Base-by-base conservation (phyloP, 768 basidiomycete species). In the Tylopilus plumbeoviolaceoides region DNA sequence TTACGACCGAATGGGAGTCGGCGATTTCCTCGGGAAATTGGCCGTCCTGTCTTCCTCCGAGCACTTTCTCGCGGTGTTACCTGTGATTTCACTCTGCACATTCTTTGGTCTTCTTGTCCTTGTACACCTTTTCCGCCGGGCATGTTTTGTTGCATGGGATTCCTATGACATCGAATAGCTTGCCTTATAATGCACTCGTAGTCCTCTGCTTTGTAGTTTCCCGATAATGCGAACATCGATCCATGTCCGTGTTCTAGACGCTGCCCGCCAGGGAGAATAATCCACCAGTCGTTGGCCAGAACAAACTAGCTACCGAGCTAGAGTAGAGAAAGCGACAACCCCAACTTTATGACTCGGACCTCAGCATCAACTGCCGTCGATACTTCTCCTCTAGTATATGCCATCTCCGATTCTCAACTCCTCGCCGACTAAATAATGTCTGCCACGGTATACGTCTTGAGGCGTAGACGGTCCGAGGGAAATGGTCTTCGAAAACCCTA, bases 11-110 rank as follows among this genome's bases (percentile, higher is more conserved):
- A 50, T 91, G 89, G 89, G 89, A 91, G 62, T 63, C 57, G 10
- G 74, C 79, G 20, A 74, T 91, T 41, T 66, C 75, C 14, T 72
- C 70, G 30, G 81, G 79, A 10, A 81, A 83, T 54, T 91, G 89
- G 89, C 89, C 89, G 1, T 85, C 80, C 53, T 75, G 75, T 49
- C 78, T 91, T 45, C 88, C 89, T 33, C 89, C 89, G 1, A 83
- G 81, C 67, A 82, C 83, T 9, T 91, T 87, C 69, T 89, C 89
- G 48, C 80, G 88, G 58, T 91, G 88, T 66, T 91, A 89, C 63
- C 67, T 81, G 48, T 89, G 59, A 71, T 44, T 49, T 47, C 52
- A 30, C 18, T 33, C 44, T 45, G 44, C 33, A 36, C 36, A 41
- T 18, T 42, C 23, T 50, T 50, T 47, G 42, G 45, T 50, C 51